Base-by-base conservation (phyloP, 768 basidiomycete genomes). In the Tulasnella sp. region DNA sequence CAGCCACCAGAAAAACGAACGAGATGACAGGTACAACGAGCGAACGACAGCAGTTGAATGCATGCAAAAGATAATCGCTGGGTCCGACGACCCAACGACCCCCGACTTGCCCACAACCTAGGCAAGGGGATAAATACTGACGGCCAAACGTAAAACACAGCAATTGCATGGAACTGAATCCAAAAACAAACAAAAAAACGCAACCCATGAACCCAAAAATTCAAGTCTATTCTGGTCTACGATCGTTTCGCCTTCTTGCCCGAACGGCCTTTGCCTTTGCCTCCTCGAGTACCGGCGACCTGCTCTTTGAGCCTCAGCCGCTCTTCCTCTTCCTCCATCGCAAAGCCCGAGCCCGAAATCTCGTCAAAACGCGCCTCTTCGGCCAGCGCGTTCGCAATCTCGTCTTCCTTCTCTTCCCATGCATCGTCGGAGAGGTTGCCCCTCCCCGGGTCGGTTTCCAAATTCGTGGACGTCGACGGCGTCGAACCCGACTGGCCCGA, bases 281-380 rank as follows among this genome's bases (percentile, higher is more conserved):
- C 49, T 7, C 15, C 15, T 15, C 31, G 14, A 6, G 31, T 51
- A 17, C 15, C 29, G 32, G 6, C 29, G 21, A 51, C 12, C 8
- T 39, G n/a, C 31, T 34, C 49, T 19, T 39, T 51, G 7, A 35
- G 32, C 6, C 37, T 45, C 23, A 29, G 39, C n/a, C 49, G 29
- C 23, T 56, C 54, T 31, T 58, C 49, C 19, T 35, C 57, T 29
- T 58, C 49, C 34, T 58, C 57, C 27, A 49, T 36, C 49, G 50
- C 39, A 17, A 49, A 50, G 4, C 57, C 57, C 12, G 32, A 29
- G 23, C 31, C 54, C 23, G 15, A 27, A 36, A 58, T 49, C 19
- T 58, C 57, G 37, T 58, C 57, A 36, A 49, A 58, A 9, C 29
- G 27, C n/a, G 36, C 34, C 35, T 54, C 57, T 36, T 58, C 57